phyloP scores from a whole-genome alignment of 192 early-diverging fungal species.

The Pecoramyces ruminantium region DNA sequence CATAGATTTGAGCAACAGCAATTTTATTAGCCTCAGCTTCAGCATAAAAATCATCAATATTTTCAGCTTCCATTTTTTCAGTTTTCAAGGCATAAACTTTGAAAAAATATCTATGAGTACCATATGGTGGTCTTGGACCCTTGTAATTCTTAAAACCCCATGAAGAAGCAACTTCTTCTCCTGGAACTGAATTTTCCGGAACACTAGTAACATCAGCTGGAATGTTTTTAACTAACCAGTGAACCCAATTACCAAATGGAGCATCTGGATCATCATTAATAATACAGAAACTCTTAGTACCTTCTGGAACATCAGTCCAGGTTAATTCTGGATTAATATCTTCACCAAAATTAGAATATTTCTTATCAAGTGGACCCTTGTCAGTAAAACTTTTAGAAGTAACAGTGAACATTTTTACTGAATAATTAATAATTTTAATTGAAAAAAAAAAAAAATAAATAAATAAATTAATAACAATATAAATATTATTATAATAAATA shows the following conservation, averaged over 20 bases:
- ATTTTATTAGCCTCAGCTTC: background rate
- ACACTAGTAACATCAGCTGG: background rate
- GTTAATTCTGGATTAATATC: background rate
- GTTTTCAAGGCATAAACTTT: background rate
- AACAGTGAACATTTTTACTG: background rate
- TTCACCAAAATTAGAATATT: background rate
- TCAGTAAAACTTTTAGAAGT: background rate
- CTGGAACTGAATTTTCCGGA: background rate
- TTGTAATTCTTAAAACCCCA: background rate
- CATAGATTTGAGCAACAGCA: background rate
- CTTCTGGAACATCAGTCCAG: background rate
- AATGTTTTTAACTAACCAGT: background rate
- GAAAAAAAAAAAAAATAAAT: too few species aligned
- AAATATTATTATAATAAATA: too few species aligned
- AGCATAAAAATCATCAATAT: background rate
- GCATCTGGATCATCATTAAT: background rate
- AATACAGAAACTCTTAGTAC: background rate
- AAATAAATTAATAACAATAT: too few species aligned
- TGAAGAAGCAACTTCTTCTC: background rate
- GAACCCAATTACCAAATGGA: background rate
- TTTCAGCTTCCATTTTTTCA: background rate
- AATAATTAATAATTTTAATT: too few species aligned
- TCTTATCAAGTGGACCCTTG: background rate
- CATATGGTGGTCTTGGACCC: background rate
- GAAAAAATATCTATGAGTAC: background rate